Conservation (phyloP, 257 asterid genomes). For the Solanum sejunctum region DNA sequence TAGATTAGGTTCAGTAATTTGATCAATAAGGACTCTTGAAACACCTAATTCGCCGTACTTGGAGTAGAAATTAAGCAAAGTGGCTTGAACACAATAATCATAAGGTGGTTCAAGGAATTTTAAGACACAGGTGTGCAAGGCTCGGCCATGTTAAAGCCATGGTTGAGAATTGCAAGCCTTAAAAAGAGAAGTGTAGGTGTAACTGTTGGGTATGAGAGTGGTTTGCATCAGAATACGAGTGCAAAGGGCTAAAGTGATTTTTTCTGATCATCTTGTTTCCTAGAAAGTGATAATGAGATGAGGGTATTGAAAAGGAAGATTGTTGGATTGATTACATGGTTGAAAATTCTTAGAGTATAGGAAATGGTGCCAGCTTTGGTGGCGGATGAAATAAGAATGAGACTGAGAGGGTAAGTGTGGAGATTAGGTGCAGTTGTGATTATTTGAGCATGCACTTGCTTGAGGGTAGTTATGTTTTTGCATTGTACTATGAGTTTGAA, state of each 20-base stretch:
- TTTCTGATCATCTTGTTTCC: constrained; percentile 19
- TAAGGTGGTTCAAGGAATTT: constrained; percentile 39
- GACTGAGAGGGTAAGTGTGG: constrained; percentile 64
- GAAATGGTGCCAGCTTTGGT: constrained; percentile 25
- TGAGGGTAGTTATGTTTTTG: too few relatives aligned
- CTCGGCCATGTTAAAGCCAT: constrained; percentile 40
- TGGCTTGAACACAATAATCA: constrained; percentile 50
- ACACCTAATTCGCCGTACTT: constrained; percentile 42
- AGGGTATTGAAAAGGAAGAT: constrained; percentile 61
- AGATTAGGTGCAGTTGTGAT: constrained; percentile 46
- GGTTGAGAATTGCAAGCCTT: constrained; percentile 41
- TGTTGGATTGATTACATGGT: constrained; percentile 32
- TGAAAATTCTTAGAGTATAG: constrained; percentile 38
- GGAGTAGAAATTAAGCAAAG: constrained; percentile 49
- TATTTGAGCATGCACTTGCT: constrained; percentile 36
- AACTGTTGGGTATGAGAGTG: constrained; percentile 38
- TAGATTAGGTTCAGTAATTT: constrained; percentile 28
- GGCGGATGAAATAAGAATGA: constrained; percentile 41
- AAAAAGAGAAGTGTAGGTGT: constrained; percentile 66
- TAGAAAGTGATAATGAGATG: constrained; percentile 30
- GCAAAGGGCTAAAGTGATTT: constrained; percentile 36
- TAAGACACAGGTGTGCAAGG: constrained; percentile 53
- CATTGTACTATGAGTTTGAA: too few relatives aligned
- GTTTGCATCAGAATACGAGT: constrained; percentile 13
- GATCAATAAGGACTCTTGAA: constrained; percentile 21